Evolutionary conservation across 192 early-diverging fungal species (phyloP).

Genomic region (Podila minutissima): DNA sequence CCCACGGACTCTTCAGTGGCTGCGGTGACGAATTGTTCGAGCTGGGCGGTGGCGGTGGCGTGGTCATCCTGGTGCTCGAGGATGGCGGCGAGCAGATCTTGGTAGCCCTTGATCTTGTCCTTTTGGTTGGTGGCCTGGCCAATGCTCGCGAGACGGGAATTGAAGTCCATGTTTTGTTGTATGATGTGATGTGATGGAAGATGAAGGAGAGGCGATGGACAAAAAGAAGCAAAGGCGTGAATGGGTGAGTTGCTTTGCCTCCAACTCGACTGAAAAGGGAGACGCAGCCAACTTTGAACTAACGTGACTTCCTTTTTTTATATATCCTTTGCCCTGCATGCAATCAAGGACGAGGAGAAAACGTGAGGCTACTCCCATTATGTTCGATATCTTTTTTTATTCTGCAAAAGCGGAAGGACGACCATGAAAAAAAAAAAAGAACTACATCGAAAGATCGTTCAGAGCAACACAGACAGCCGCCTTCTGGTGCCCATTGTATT

Average conservation of each 20-base stretch:
- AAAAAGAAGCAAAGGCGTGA: background rate
- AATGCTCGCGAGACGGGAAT: slow-evolving; percentile 24
- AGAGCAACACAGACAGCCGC: slow-evolving; percentile 88
- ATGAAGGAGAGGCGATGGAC: background rate
- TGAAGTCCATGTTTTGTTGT: slow-evolving; percentile 17
- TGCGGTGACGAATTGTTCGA: slow-evolving; percentile 62
- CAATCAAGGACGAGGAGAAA: no score
- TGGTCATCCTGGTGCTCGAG: slow-evolving; percentile 10
- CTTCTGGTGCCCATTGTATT: slow-evolving; percentile 92
- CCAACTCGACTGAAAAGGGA: no score
- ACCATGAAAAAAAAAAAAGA: no score
- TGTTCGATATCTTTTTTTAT: no score
- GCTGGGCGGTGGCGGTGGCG: slow-evolving; percentile 6
- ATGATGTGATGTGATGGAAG: background rate
- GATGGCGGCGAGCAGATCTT: slow-evolving; percentile 41
- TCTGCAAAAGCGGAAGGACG: no score
- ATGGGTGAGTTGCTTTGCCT: background rate
- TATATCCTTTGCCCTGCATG: no score
- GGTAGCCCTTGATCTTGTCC: slow-evolving; percentile 53
- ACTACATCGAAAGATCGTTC: slow-evolving; percentile 62
- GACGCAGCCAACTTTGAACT: no score
- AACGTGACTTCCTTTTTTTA: no score
- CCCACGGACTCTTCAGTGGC: slow-evolving; percentile 74
- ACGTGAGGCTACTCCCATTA: no score
- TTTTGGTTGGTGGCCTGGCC: slow-evolving; percentile 45